phyloP scores from a whole-genome alignment of 2,329 filamentous ascomycete species.

The Akanthomyces lecanii region DNA sequence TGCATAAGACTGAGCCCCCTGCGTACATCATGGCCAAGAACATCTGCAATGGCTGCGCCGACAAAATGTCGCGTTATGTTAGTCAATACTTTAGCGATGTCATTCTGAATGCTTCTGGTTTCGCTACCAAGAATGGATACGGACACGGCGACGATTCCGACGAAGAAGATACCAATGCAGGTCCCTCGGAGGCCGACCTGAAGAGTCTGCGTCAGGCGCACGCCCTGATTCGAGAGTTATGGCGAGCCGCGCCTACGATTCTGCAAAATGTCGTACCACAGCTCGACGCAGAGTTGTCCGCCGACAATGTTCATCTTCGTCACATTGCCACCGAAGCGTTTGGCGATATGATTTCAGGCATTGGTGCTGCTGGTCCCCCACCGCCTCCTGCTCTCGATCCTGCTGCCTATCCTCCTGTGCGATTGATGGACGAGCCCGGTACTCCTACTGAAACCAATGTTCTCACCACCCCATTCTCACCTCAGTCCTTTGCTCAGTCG shows the following conservation, averaged over 20 bases:
- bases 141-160: conserved; percentile 60
- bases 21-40: conserved; percentile 97
- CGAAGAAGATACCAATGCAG: conserved; percentile 55
- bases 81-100: conserved; percentile 97
- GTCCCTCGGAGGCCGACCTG: conserved; percentile 76
- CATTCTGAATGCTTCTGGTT: conserved; percentile 77
- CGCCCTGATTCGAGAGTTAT: conserved; percentile 81
- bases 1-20: conserved; percentile 82
- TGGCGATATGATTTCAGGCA: conserved; percentile 90
- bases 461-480: conserved; percentile 77
- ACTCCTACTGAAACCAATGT: conserved; percentile 53
- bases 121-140: conserved; percentile 53
- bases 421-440: conserved; percentile 51
- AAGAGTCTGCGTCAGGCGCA: conserved; percentile 88
- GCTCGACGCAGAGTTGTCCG: conserved; percentile 84
- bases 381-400: conserved; percentile 70
- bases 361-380: conserved; percentile 85
- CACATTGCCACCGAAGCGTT: conserved; percentile 88
- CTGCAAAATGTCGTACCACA: conserved; percentile 92
- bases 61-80: conserved; percentile 92
- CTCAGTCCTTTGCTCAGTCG: conserved; percentile 82
- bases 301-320: conserved; percentile 82
- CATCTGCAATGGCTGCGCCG: conserved; percentile 81
- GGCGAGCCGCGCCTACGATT: conserved; percentile 84
- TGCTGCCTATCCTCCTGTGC: conserved; percentile 75